Percentiles rank a stretch among this genome's conserved stretches.
Evolutionary conservation across 345 rosid genomes (phyloP).

Genomic region (Bretschneidera sinensis): DNA sequence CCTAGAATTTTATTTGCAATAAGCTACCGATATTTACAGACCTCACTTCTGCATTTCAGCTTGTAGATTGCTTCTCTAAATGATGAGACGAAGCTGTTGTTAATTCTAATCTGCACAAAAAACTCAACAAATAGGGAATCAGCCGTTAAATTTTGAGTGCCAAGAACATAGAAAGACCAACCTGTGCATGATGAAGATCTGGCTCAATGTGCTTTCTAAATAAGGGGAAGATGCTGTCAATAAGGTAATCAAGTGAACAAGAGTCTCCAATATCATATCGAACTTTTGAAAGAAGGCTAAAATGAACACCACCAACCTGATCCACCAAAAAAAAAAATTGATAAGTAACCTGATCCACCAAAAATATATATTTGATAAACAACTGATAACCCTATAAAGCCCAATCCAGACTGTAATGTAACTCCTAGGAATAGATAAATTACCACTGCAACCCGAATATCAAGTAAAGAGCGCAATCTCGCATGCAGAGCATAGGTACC

Average conservation of each 20-base stretch:
- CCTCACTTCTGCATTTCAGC: constrained; percentile 97
- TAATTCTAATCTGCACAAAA: constrained; percentile 89
- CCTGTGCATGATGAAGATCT: constrained; percentile 99
- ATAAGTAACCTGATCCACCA: no score
- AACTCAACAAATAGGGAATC: constrained; percentile 24
- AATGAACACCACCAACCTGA: constrained; percentile 99
- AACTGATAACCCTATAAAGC: constrained; percentile 8
- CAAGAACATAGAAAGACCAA: constrained; percentile 27
- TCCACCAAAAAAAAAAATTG: no score
- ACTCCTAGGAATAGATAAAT: constrained; percentile 12
- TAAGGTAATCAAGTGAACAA: constrained; percentile 87
- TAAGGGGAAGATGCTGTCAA: constrained; percentile 96
- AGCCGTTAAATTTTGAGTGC: constrained; percentile 12
- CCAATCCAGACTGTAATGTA: background rate
- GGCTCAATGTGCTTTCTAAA: constrained; percentile 98
- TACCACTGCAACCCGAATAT: constrained; percentile 99
- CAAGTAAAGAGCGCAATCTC: constrained; percentile 90
- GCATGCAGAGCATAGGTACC: constrained; percentile 95
- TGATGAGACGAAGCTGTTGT: constrained; percentile 96
- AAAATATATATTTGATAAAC: constrained; percentile 10
- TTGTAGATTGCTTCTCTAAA: constrained; percentile 99
- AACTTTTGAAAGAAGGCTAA: constrained; percentile 97
- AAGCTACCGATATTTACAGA: constrained; percentile 29
- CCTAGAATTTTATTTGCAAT: background rate
- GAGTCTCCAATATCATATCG: constrained; percentile 95